phyloP scores from a whole-genome alignment of 2,329 filamentous ascomycete species.

The Epichloe uncinata region DNA sequence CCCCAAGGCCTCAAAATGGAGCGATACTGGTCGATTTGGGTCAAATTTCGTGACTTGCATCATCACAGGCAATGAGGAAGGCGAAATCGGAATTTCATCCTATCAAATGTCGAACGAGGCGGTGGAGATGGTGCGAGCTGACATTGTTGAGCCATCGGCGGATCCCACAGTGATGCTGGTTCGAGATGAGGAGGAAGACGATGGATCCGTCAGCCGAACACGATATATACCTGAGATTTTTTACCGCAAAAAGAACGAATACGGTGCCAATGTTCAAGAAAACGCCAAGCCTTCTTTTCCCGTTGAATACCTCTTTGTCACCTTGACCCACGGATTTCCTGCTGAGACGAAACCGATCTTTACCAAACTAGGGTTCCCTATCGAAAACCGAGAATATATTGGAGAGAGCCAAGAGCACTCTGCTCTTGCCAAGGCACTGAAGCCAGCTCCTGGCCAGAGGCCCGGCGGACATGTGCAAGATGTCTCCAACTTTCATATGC shows the following conservation, averaged over 20 bases:
- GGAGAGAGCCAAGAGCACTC: slow-evolving; percentile 74
- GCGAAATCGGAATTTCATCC: slow-evolving; percentile 76
- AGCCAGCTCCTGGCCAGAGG: slow-evolving; percentile 46
- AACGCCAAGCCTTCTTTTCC: slow-evolving; percentile 95
- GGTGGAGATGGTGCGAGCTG: slow-evolving; percentile 91
- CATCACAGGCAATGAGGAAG: slow-evolving; percentile 80
- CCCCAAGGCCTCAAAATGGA: slow-evolving; percentile 90
- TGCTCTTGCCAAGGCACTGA: slow-evolving; percentile 54
- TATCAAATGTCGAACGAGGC: slow-evolving; percentile 97
- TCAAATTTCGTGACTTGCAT: slow-evolving; percentile 97
- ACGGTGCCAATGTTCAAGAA: slow-evolving; percentile 89
- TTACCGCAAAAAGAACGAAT: slow-evolving; percentile 93
- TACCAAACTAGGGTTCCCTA: slow-evolving; percentile 60
- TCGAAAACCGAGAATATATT: slow-evolving; percentile 81
- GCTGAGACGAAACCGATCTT: slow-evolving; percentile 67
- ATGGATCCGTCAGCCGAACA: slow-evolving; percentile 51
- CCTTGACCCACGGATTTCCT: slow-evolving; percentile 92
- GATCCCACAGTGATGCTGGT: slow-evolving; percentile 92
- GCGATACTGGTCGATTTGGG: slow-evolving; percentile 83
- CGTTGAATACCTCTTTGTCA: slow-evolving; percentile 91
- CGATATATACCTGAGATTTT: slow-evolving; percentile 97
- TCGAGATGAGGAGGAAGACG: slow-evolving; percentile 78
- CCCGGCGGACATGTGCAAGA: slow-evolving; percentile 48
- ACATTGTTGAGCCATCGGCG: slow-evolving; percentile 89
- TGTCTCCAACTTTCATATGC: slow-evolving; percentile 85